Conservation (phyloP, 768 basidiomycete genomes). For the Psilocybe cubensis region DNA sequence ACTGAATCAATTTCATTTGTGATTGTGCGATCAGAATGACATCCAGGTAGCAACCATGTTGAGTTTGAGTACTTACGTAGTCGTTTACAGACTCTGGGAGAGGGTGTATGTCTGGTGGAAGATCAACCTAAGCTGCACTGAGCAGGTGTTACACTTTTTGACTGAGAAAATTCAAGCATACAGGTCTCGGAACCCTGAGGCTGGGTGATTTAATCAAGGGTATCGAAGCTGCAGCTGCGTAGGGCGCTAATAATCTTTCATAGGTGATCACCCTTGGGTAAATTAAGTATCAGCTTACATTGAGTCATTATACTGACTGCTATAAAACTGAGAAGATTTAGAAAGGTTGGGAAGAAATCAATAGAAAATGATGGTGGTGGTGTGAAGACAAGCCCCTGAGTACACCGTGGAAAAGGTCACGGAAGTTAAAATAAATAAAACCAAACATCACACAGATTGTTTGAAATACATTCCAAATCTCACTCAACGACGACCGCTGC, state of each 20-base stretch:
- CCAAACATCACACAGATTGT: too few species aligned
- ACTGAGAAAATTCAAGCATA: conserved; percentile 33
- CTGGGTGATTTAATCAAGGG: conserved; percentile 94
- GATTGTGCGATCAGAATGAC: background rate
- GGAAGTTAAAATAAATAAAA: too few species aligned
- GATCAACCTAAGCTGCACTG: conserved; percentile 61
- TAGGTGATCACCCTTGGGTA: background rate
- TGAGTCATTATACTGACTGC: conserved; percentile 6
- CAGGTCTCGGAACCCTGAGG: conserved; percentile 82
- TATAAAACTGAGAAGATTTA: too few species aligned
- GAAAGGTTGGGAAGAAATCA: background rate
- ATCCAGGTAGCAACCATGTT: background rate
- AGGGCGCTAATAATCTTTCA: conserved; percentile 58
- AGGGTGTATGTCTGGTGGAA: conserved; percentile 93
- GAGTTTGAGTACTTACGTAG: conserved; percentile 58
- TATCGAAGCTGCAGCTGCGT: conserved; percentile 72
- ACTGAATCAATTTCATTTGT: conserved; percentile 49
- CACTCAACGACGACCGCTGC: too few species aligned
- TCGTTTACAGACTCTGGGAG: conserved; percentile 88
- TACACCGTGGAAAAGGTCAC: too few species aligned
- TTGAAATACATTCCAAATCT: too few species aligned
- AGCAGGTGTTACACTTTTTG: background rate
- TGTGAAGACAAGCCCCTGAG: too few species aligned
- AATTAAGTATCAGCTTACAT: conserved; percentile 5
- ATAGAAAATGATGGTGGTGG: background rate